A percentile compares a stretch with the other conserved stretches of the same genome.
Conservation (phyloP, 176 grass and related monocot genomes). For the Eragrostis curvula region DNA sequence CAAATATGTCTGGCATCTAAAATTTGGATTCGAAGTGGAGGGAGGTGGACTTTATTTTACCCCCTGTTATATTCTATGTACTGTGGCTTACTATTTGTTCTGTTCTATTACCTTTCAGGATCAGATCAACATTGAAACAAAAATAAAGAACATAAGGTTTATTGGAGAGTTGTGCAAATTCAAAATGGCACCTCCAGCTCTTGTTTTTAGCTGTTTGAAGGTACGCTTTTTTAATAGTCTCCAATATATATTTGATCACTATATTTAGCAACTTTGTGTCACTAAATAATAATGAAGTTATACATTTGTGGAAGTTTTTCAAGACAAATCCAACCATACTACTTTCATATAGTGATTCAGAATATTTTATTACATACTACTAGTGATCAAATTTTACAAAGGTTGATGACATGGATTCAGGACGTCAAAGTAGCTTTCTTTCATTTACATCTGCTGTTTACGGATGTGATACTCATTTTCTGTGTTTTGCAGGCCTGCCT, state of each 20-base stretch:
- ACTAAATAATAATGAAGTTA: background rate
- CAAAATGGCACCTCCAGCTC: constrained; percentile 83
- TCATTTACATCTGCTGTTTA: constrained; percentile 25
- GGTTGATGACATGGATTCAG: background rate
- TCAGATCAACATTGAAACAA: constrained; percentile 99
- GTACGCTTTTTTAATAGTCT: constrained; percentile 41
- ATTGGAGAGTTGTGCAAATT: constrained; percentile 99
- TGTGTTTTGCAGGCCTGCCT: constrained; percentile 79
- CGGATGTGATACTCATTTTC: constrained; percentile 20
- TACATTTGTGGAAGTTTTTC: background rate
- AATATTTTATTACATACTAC: background rate
- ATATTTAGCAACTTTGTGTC: background rate
- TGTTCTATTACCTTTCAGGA: constrained; percentile 79
- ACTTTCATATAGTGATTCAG: background rate
- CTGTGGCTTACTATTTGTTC: constrained; percentile 39
- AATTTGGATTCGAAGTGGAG: constrained; percentile 16
- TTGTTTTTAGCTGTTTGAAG: constrained; percentile 99
- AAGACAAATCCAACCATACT: background rate
- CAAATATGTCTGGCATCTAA: background rate
- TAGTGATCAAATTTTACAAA: background rate
- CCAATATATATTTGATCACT: background rate
- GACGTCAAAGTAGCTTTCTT: background rate
- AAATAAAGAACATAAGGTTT: constrained; percentile 99
- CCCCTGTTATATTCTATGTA: constrained; percentile 21
- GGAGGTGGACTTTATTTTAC: background rate